Conservation (phyloP, 2,329 filamentous ascomycete genomes). For the Davidsoniella neocaledoniae region DNA sequence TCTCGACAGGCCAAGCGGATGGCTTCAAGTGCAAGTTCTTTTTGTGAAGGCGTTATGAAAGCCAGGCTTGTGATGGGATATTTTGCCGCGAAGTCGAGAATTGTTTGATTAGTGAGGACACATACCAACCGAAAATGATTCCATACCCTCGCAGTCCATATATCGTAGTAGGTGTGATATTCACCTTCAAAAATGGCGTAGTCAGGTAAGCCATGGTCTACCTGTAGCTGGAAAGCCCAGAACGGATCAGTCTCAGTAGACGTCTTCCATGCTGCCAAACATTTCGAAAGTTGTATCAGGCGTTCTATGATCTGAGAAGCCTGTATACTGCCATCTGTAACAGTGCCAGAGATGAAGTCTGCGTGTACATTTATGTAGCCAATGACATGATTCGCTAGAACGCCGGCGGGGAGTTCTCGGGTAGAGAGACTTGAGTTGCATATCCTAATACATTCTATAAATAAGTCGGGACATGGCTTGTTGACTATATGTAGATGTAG, state of each 20-base stretch:
- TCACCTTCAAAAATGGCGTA: conserved; percentile 31
- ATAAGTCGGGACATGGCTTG: not conserved
- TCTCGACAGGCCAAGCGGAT: conserved; percentile 27
- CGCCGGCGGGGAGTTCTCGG: too few relatives aligned
- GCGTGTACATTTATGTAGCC: too few relatives aligned
- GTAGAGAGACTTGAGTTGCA: too few relatives aligned
- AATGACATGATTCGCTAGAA: too few relatives aligned
- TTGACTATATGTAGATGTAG: not conserved
- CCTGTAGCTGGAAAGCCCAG: not conserved
- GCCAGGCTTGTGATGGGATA: too few relatives aligned
- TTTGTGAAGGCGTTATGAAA: conserved; percentile 17
- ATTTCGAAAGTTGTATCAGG: too few relatives aligned
- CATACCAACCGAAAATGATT: conserved; percentile 42
- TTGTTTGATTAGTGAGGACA: conserved; percentile 34
- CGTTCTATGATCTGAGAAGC: too few relatives aligned
- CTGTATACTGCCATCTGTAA: too few relatives aligned
- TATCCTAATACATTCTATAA: too few relatives aligned
- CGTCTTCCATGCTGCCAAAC: too few relatives aligned
- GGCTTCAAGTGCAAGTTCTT: conserved; percentile 19
- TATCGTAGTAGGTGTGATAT: conserved; percentile 38
- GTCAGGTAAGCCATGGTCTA: conserved; percentile 14
- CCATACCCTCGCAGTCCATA: conserved; percentile 38
- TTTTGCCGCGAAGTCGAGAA: conserved; percentile 21
- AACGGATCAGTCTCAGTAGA: not conserved
- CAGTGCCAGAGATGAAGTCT: too few relatives aligned